Conservation (phyloP, 1,139 yeast genomes). For the Petasospora fabianii region DNA sequence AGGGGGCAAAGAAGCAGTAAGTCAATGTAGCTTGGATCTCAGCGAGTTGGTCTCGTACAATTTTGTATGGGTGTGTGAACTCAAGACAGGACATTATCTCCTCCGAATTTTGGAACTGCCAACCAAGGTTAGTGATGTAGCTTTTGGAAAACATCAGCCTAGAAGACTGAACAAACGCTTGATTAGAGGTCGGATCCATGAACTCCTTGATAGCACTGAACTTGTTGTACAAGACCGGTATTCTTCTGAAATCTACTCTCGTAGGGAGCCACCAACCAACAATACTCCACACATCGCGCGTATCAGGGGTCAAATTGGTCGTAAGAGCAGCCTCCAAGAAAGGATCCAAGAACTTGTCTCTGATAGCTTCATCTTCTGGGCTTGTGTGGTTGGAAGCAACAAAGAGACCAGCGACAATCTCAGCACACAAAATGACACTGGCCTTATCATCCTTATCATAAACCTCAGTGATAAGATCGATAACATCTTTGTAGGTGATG, state of each 20-base stretch:
- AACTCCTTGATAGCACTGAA: slow-evolving; percentile 41
- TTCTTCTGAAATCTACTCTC: slow-evolving; percentile 63
- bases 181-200: slow-evolving; percentile 50
- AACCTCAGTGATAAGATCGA: slow-evolving; percentile 45
- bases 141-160: slow-evolving; percentile 56
- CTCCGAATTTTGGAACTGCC: slow-evolving; percentile 55
- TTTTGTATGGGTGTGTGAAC: slow-evolving; percentile 67
- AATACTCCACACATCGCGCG: slow-evolving; percentile 71
- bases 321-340: slow-evolving; percentile 48
- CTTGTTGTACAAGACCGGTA: slow-evolving; percentile 47
- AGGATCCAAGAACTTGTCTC: slow-evolving; percentile 46
- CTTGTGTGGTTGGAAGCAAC: slow-evolving; percentile 42
- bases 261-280: slow-evolving; percentile 74
- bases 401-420: slow-evolving; percentile 56
- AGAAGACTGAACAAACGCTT: slow-evolving; percentile 68
- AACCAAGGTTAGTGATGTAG: slow-evolving; percentile 51
- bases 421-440: slow-evolving; percentile 60
- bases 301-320: slow-evolving; percentile 72
- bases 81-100: slow-evolving; percentile 41
- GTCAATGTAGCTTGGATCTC: slow-evolving; percentile 56
- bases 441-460: slow-evolving; percentile 63
- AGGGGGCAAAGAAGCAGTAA: slow-evolving; percentile 49
- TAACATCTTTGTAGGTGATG: slow-evolving; percentile 40
- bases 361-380: slow-evolving; percentile 29
- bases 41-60: slow-evolving; percentile 72